Base-by-base conservation (phyloP, 768 basidiomycete species). In the Calocybe gangraenosa region DNA sequence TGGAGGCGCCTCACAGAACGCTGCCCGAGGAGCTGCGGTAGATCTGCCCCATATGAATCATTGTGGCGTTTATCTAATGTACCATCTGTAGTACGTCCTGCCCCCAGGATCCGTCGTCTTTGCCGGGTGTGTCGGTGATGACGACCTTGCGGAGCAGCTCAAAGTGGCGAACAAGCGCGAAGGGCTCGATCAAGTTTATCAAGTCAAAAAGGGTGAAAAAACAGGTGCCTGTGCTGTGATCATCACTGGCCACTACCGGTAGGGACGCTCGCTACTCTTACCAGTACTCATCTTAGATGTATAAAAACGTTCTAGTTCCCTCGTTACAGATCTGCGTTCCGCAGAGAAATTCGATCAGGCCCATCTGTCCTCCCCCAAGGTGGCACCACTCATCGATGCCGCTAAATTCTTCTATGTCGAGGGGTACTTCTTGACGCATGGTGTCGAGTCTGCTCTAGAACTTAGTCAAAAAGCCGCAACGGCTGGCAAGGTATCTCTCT, bases 211-310 rank as follows among this genome's bases (percentile, higher is more conserved):
- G 51, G 87, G 84, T 47, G 82, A 84, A 61, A 82, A 90, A 67
- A 98, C 96, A 5, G 96, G 96, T 46, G 93, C 96, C 42, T 99
- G 96, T 62, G 95, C 91, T 13, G 96, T 98, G 52, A 67, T 99
- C 55, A 81, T 98, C 66, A 97, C 93, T 40, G 91, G 87, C 36
- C 92, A 96, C 68, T 61, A 96, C 66, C 80, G 95, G 90, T 92
- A 51, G 22, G 77, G 37, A 25, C 37, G 17, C 30, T 28, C 25
- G 15, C 38, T 33, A 17, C 13, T 42, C 13, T 36, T 31, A 42
- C 40, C 2, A 28, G 10, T n/a, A 23, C 14, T n/a, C 20, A 15
- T 41, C 40, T 19, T 37, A 41, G 11, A 6, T 11, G 25, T 6
- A 28, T 28, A 28, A 28, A 28, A 6, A 28, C 11, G 6, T 28